Evolutionary conservation across 148 eudicot species (phyloP).

Genomic region (Spergularia bocconei): DNA sequence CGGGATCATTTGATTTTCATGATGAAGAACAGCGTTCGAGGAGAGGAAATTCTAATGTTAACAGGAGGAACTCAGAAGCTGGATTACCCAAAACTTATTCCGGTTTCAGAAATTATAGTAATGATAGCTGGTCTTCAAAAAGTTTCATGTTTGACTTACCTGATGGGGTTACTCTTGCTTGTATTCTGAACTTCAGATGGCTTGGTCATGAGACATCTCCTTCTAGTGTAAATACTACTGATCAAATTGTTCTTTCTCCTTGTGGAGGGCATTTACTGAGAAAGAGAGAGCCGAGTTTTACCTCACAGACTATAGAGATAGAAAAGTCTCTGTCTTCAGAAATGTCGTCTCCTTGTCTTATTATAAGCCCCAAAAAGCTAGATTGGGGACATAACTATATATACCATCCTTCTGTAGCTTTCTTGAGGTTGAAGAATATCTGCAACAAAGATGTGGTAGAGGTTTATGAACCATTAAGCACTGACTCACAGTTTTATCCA

Average conservation of each 20-base stretch:
- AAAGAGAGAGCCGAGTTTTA: conserved; percentile 27
- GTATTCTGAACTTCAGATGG: conserved; percentile 47
- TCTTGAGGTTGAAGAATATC: conserved; percentile 51
- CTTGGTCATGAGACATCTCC: conserved; percentile 32
- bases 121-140: conserved; percentile 42
- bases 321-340: conserved; percentile 37
- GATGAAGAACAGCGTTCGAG: conserved; percentile 31
- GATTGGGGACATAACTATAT: conserved; percentile 75
- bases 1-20: conserved; percentile 41
- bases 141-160: conserved; percentile 35
- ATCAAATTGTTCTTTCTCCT: conserved; percentile 35
- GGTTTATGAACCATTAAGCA: conserved; percentile 67
- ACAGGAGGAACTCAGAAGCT: conserved; percentile 33
- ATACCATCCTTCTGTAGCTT: conserved; percentile 58
- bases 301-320: conserved; percentile 35
- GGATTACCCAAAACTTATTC: conserved; percentile 23
- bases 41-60: conserved; percentile 22
- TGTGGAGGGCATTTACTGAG: conserved; percentile 38
- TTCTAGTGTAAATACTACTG: conserved; percentile 19
- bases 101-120: conserved; percentile 29
- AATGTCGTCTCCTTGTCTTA: conserved; percentile 43
- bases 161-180: conserved; percentile 49
- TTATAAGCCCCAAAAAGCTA: conserved; percentile 52
- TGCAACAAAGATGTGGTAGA: conserved; percentile 40
- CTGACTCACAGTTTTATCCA: conserved; percentile 73